Evolutionary conservation across 2,329 filamentous ascomycete species (phyloP).

Genomic region (Emergomyces pasteurianus): DNA sequence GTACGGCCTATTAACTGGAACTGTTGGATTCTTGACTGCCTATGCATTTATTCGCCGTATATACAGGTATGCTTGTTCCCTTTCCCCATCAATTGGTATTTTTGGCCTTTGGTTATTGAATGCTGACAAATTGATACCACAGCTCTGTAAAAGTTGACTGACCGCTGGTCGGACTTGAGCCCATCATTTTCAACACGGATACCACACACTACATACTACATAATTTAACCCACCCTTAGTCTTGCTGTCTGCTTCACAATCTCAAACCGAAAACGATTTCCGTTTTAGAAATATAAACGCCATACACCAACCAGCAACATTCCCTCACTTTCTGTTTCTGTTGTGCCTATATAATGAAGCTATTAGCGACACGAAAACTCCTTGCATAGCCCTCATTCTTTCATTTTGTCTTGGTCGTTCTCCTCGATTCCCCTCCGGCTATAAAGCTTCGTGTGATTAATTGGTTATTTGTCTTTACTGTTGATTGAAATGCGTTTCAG

Average conservation of each 20-base stretch:
- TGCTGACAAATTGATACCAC: not conserved
- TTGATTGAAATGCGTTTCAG: not conserved
- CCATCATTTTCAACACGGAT: not conserved
- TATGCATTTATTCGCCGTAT: constrained; percentile 77
- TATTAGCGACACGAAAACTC: not conserved
- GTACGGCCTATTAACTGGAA: constrained; percentile 70
- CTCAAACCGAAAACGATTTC: not conserved
- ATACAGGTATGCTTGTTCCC: constrained; percentile 49
- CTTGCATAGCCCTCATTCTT: not conserved
- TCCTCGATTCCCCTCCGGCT: not conserved
- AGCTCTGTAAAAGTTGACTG: constrained; percentile 13
- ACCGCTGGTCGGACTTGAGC: not conserved
- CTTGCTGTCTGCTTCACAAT: no score
- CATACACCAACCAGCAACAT: not conserved
- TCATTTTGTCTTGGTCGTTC: not conserved
- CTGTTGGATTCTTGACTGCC: constrained; percentile 70
- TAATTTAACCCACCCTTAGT: not conserved
- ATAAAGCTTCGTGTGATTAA: not conserved
- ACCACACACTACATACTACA: not conserved
- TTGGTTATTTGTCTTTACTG: not conserved
- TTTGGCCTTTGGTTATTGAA: no score
- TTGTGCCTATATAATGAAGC: not conserved
- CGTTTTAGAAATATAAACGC: not conserved
- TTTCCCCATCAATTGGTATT: not conserved
- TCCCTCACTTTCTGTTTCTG: not conserved